A percentile compares a stretch with the other conserved stretches of the same genome.
phyloP scores from a whole-genome alignment of 2,329 filamentous ascomycete species.

The Rosellinia necatrix region DNA sequence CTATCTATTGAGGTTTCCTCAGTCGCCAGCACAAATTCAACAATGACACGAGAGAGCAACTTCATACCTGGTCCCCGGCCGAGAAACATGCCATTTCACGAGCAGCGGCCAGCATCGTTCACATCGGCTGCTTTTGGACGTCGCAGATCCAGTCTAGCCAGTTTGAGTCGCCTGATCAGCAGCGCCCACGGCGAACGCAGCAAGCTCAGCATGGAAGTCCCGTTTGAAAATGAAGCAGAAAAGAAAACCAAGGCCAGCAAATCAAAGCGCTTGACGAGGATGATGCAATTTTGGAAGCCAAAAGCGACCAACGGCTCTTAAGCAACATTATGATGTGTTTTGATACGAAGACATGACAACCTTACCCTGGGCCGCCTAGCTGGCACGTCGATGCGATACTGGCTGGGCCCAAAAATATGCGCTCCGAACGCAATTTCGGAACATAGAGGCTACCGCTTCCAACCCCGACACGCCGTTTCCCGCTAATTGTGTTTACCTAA shows the following conservation, averaged over 20 bases:
- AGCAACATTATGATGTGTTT: slow-evolving; percentile 15
- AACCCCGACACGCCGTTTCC: background rate
- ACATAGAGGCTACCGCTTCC: background rate
- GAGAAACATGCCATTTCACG: slow-evolving; percentile 51
- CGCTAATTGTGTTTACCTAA: background rate
- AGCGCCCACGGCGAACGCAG: slow-evolving; percentile 75
- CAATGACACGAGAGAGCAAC: slow-evolving; percentile 72
- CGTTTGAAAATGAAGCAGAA: slow-evolving; percentile 58
- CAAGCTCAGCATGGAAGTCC: slow-evolving; percentile 73
- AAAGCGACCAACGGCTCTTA: slow-evolving; percentile 48
- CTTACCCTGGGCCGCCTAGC: background rate
- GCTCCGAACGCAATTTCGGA: background rate
- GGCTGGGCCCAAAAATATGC: background rate
- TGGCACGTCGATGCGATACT: background rate
- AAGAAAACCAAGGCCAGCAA: slow-evolving; percentile 66
- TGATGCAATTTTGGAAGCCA: slow-evolving; percentile 80
- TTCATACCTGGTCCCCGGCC: slow-evolving; percentile 45
- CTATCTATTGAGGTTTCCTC: slow-evolving; percentile 77
- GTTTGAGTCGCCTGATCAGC: slow-evolving; percentile 76
- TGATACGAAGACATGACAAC: background rate
- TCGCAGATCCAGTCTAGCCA: slow-evolving; percentile 76
- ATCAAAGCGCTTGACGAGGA: slow-evolving; percentile 70
- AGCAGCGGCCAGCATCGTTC: slow-evolving; percentile 66
- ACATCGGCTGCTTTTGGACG: slow-evolving; percentile 67
- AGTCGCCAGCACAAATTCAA: slow-evolving; percentile 75